A percentile compares a stretch with the other conserved stretches of the same genome.
Evolutionary conservation across 306 rosid species (phyloP).

Genomic region (Sicyos baderoa): DNA sequence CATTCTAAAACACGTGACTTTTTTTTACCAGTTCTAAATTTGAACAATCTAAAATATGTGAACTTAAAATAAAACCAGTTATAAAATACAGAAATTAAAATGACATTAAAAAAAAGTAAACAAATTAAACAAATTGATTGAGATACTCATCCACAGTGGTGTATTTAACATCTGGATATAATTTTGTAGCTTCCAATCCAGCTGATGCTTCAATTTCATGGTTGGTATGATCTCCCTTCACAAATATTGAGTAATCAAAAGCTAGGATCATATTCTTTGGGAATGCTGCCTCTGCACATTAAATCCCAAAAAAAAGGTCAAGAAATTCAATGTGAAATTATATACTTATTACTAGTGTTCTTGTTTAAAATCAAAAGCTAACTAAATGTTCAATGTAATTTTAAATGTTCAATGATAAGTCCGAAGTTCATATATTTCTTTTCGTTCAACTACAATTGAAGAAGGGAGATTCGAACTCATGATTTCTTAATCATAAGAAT

Average conservation of each 20-base stretch:
- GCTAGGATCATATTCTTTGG: not conserved
- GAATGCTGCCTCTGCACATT: not conserved
- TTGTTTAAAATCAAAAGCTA: not conserved
- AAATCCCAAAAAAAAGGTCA: not conserved
- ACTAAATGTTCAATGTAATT: too few relatives aligned
- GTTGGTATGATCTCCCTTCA: conserved; percentile 12
- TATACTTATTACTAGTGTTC: not conserved
- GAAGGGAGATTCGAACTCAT: too few relatives aligned
- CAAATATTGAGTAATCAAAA: not conserved
- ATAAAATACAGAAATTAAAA: too few relatives aligned
- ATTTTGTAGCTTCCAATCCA: conserved; percentile 5
- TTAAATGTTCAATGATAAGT: too few relatives aligned
- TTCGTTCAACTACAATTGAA: too few relatives aligned
- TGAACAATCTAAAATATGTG: too few relatives aligned
- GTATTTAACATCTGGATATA: conserved; percentile 14
- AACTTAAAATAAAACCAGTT: too few relatives aligned
- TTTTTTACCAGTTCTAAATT: too few relatives aligned
- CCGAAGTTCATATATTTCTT: too few relatives aligned
- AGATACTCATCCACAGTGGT: not conserved
- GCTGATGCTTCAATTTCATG: not conserved
- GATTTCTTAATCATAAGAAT: too few relatives aligned
- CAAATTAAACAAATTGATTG: not conserved
- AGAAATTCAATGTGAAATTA: not conserved
- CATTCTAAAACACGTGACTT: too few relatives aligned
- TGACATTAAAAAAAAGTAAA: too few relatives aligned